Evolutionary conservation across 139 green algal species (phyloP).

Genomic region (Chlorella ohadii): DNA sequence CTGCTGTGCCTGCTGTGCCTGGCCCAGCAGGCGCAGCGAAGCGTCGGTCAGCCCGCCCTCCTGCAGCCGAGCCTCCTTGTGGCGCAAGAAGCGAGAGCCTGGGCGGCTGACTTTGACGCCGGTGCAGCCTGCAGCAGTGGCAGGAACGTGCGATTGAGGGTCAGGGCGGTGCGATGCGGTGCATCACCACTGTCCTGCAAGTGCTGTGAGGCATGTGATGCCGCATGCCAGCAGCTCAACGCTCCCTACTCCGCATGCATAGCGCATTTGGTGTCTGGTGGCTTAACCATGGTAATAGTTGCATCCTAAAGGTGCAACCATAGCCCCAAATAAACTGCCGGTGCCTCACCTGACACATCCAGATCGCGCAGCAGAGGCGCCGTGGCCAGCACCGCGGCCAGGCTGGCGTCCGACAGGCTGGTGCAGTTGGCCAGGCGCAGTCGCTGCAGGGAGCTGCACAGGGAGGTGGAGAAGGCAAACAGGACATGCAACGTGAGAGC

Average conservation of each 20-base stretch:
- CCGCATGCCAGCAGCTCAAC: too few species aligned
- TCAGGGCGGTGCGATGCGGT: too few species aligned
- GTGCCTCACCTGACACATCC: conserved; percentile 19
- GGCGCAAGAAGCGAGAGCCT: conserved; percentile 7
- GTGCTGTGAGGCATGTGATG: too few species aligned
- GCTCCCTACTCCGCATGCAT: too few species aligned
- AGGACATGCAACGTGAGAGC: too few species aligned
- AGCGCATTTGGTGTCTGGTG: too few species aligned
- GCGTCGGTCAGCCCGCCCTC: conserved; percentile 10
- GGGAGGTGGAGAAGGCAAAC: background rate
- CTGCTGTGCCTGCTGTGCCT: background rate
- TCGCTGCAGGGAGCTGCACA: background rate
- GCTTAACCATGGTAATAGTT: too few species aligned
- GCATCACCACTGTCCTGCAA: too few species aligned
- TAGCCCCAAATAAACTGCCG: background rate
- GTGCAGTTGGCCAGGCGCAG: conserved; percentile 1
- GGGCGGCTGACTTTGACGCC: background rate
- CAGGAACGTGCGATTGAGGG: too few species aligned
- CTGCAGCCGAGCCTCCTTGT: background rate
- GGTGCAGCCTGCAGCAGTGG: background rate
- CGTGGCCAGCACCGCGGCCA: background rate
- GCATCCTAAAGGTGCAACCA: too few species aligned
- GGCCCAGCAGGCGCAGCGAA: conserved; percentile 1
- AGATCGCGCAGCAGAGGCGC: background rate
- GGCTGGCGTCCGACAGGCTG: background rate